Percentiles rank a stretch among this genome's conserved stretches.
These are phyloP conservation scores for Vitis riparia DNA, from an alignment of 164 flowering plant species.

Conservation along the genomic window DNA sequence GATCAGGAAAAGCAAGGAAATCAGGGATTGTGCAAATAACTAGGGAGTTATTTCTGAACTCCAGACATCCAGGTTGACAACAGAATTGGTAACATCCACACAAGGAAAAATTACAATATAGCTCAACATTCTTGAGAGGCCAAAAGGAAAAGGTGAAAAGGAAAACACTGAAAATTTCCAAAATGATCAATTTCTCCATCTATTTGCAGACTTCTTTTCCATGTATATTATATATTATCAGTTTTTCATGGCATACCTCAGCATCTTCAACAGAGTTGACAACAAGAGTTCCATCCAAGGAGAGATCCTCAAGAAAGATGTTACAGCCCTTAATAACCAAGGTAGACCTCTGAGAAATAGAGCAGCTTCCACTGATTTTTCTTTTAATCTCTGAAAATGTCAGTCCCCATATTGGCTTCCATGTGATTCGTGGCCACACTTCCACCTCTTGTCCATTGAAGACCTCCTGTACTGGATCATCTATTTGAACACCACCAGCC, in stretches of 20 bases:
- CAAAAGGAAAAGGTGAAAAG: too few relatives aligned
- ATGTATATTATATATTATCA: not conserved
- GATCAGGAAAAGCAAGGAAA: too few relatives aligned
- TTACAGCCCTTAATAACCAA: slow-evolving; percentile 63
- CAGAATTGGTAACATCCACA: too few relatives aligned
- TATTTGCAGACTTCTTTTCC: too few relatives aligned
- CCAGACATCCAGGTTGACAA: too few relatives aligned
- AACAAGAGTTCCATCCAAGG: slow-evolving; percentile 83
- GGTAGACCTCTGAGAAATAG: slow-evolving; percentile 78
- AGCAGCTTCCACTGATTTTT: slow-evolving; percentile 63
- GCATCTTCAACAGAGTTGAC: slow-evolving; percentile 62
- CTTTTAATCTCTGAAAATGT: slow-evolving; percentile 67
- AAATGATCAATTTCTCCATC: too few relatives aligned
- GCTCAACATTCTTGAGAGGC: too few relatives aligned
- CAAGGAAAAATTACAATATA: too few relatives aligned
- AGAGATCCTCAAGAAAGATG: slow-evolving; percentile 58
- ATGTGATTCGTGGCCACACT: slow-evolving; percentile 87
- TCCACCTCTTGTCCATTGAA: slow-evolving; percentile 95
- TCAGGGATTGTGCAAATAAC: too few relatives aligned
- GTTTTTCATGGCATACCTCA: slow-evolving; percentile 49
- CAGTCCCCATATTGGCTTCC: slow-evolving; percentile 91
- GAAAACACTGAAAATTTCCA: too few relatives aligned
- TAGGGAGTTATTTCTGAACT: too few relatives aligned
- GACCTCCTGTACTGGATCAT: slow-evolving; percentile 60
- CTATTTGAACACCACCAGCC: slow-evolving; percentile 82